Evolutionary conservation across 352 stramenopile species (phyloP).

Genomic region (Pythium periplocum): DNA sequence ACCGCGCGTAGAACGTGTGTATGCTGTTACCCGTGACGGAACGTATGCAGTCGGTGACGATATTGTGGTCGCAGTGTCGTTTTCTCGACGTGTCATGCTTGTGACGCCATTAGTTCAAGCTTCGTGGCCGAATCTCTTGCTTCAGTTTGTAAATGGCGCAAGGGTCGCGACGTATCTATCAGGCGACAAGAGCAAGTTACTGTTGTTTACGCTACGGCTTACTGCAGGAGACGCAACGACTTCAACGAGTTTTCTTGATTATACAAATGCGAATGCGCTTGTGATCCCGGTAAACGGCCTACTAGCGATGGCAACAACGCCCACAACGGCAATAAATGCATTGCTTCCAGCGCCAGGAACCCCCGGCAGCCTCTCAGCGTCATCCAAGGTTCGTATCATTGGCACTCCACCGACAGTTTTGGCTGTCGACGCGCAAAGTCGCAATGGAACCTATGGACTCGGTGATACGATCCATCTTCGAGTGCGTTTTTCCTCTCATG

Average conservation of each 20-base stretch:
- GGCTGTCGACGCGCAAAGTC: slow-evolving; percentile 19
- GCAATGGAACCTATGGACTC: slow-evolving; percentile 42
- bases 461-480: slow-evolving; percentile 31
- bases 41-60: slow-evolving; percentile 47
- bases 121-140: slow-evolving; percentile 19
- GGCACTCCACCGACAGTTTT: slow-evolving; percentile 37
- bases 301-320: slow-evolving; percentile 39
- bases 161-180: slow-evolving; percentile 32
- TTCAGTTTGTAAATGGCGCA: slow-evolving; percentile 29
- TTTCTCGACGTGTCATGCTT: slow-evolving; percentile 32
- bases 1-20: slow-evolving; percentile 36
- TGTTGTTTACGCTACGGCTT: slow-evolving; percentile 44
- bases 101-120: neutral
- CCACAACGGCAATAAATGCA: slow-evolving; percentile 21
- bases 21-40: slow-evolving; percentile 20
- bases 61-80: slow-evolving; percentile 38
- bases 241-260: slow-evolving; percentile 25
- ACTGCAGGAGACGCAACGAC: slow-evolving; percentile 21
- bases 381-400: slow-evolving; percentile 28
- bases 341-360: slow-evolving; percentile 28
- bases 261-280: slow-evolving; percentile 26
- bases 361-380: slow-evolving; percentile 30
- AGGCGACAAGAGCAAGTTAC: slow-evolving; percentile 24
- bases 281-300: slow-evolving; percentile 19
- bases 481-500: slow-evolving; percentile 49